Evolutionary conservation across 495 filamentous ascomycete species (phyloP).

Genomic region (Penicillium robsamsonii): DNA sequence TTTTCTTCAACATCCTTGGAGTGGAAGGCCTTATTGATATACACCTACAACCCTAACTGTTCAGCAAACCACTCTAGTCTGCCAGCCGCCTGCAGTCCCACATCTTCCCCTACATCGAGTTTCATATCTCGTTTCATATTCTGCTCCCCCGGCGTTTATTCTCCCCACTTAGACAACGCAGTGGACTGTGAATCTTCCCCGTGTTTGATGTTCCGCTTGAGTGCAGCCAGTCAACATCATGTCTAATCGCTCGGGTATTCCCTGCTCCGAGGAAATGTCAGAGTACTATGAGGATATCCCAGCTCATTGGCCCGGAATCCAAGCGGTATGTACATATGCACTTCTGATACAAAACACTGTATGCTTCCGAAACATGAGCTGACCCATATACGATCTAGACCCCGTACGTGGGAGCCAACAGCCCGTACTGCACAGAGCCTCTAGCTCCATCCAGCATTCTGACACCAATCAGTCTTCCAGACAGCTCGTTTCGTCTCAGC

Average conservation of each 20-base stretch:
- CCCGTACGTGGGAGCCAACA: constrained; percentile 27
- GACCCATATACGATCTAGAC: constrained; percentile 22
- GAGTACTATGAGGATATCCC: constrained; percentile 33
- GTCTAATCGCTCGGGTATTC: constrained; percentile 23
- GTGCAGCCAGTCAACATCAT: constrained; percentile 20
- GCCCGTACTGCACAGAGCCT: constrained; percentile 36
- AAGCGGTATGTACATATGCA: constrained; percentile 31
- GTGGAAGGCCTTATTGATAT: background rate
- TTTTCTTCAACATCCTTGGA: constrained; percentile 1
- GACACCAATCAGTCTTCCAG: constrained; percentile 44
- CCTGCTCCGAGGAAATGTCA: constrained; percentile 29
- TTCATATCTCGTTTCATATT: constrained; percentile 8
- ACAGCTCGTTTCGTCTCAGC: constrained; percentile 37
- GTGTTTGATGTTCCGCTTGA: constrained; percentile 34
- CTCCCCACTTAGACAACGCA: constrained; percentile 3
- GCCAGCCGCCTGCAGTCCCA: constrained; percentile 3
- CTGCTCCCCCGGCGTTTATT: constrained; percentile 7
- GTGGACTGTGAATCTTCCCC: background rate
- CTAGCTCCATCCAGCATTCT: constrained; percentile 32
- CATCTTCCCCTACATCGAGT: constrained; percentile 4
- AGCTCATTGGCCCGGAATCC: constrained; percentile 33
- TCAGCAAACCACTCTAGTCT: background rate
- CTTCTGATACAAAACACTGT: background rate
- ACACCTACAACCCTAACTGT: constrained; percentile 1
- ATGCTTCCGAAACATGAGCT: constrained; percentile 8